phyloP scores from a whole-genome alignment of 805 yeast species.

The Metschnikowia bowlesiae region DNA sequence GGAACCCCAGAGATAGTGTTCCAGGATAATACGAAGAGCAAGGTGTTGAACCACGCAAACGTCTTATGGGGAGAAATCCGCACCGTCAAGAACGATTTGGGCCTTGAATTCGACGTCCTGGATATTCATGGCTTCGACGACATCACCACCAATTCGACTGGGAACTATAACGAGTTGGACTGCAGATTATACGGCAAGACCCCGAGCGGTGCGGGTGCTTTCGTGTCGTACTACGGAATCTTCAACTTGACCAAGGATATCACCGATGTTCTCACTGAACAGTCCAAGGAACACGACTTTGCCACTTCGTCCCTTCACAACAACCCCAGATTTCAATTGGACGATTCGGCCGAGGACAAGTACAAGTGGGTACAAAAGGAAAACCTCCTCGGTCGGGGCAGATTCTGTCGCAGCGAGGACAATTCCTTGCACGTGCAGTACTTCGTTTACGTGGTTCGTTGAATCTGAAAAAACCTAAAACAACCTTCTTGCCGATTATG shows the following conservation, averaged over 20 bases:
- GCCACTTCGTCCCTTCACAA: constrained; percentile 47
- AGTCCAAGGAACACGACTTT: constrained; percentile 28
- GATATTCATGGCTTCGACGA: constrained; percentile 45
- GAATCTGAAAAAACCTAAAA: too few species aligned
- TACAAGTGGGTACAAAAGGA: constrained; percentile 48
- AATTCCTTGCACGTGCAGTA: constrained; percentile 53
- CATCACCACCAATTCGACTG: constrained; percentile 31
- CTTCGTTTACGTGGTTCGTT: constrained; percentile 36
- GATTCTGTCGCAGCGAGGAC: constrained; percentile 42
- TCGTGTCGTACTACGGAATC: constrained; percentile 47
- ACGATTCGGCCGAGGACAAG: constrained; percentile 38
- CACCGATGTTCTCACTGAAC: constrained; percentile 34
- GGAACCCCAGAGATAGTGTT: constrained; percentile 19
- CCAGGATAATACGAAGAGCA: constrained; percentile 15
- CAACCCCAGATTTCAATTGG: constrained; percentile 44
- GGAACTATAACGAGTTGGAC: constrained; percentile 35
- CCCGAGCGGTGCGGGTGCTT: constrained; percentile 39
- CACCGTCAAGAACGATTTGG: constrained; percentile 28
- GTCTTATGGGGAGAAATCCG: constrained; percentile 25
- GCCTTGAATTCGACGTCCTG: constrained; percentile 27
- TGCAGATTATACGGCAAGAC: constrained; percentile 48
- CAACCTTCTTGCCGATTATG: too few species aligned
- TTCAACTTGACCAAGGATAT: constrained; percentile 33
- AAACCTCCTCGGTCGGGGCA: constrained; percentile 55
- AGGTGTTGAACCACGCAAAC: constrained; percentile 19